Evolutionary conservation across 345 rosid genomes (phyloP).

Genomic region (Sisymbrium altissimum): DNA sequence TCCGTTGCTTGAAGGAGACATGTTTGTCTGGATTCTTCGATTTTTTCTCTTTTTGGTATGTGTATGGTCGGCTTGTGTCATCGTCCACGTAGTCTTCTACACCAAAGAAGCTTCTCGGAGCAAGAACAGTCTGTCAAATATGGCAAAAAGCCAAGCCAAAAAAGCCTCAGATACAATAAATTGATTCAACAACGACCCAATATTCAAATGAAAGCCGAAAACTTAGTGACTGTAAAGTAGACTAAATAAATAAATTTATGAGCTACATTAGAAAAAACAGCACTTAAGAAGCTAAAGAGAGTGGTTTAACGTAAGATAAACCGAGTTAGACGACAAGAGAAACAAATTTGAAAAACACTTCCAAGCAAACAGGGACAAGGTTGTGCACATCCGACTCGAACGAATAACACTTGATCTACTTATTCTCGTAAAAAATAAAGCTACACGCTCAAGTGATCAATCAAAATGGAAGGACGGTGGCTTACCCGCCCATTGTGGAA

Average conservation of each 20-base stretch:
- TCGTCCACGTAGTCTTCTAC: slow-evolving; percentile 96
- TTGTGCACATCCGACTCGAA: background rate
- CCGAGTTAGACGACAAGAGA: background rate
- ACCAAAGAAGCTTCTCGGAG: slow-evolving; percentile 93
- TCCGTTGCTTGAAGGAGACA: slow-evolving; percentile 78
- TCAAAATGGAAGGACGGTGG: background rate
- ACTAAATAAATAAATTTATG: background rate
- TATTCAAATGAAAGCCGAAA: background rate
- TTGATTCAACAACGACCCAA: background rate
- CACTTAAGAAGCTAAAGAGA: background rate
- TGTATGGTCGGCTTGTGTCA: slow-evolving; percentile 81
- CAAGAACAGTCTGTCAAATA: slow-evolving; percentile 40
- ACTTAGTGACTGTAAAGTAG: background rate
- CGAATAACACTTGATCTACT: background rate
- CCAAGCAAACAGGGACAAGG: background rate
- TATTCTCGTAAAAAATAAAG: background rate
- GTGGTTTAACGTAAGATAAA: background rate
- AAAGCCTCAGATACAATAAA: background rate
- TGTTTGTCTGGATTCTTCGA: slow-evolving; percentile 81
- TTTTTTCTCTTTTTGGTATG: slow-evolving; percentile 77
- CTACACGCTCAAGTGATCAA: background rate
- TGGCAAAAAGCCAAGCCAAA: background rate
- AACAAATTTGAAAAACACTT: background rate
- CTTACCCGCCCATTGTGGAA: slow-evolving; percentile 53
- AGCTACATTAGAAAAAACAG: background rate